These are phyloP conservation scores for Mentha longifolia DNA, from an alignment of 257 asterid genomes.

Conservation along the genomic window DNA sequence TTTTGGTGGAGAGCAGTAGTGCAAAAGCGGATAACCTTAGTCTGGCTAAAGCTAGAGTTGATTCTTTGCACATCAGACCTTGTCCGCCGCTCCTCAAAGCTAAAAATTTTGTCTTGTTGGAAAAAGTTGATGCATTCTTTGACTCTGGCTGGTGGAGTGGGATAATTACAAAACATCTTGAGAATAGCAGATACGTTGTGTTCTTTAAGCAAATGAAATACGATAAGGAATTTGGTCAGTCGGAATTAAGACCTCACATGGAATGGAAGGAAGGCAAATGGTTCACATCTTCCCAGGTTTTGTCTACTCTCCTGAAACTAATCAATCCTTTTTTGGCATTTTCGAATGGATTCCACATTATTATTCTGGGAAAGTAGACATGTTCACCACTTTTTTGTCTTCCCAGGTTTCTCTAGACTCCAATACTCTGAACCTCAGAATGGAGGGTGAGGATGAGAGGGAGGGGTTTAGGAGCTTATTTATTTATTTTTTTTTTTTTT, in stretches of 20 bases:
- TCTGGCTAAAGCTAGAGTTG: slow-evolving; percentile 40
- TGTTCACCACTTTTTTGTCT: slow-evolving; percentile 25
- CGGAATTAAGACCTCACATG: slow-evolving; percentile 74
- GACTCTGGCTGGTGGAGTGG: slow-evolving; percentile 74
- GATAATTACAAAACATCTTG: slow-evolving; percentile 55
- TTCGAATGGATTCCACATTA: background rate
- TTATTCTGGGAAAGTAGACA: slow-evolving; percentile 26
- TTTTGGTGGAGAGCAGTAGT: slow-evolving; percentile 47
- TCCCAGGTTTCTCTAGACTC: background rate
- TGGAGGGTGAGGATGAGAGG: background rate
- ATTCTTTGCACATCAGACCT: slow-evolving; percentile 66
- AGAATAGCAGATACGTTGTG: slow-evolving; percentile 52
- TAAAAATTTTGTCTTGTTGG: slow-evolving; percentile 51
- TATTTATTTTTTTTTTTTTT: background rate
- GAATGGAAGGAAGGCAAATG: slow-evolving; percentile 81
- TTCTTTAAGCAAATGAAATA: slow-evolving; percentile 46
- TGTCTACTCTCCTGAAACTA: slow-evolving; percentile 18
- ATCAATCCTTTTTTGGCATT: background rate
- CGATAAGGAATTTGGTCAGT: slow-evolving; percentile 42
- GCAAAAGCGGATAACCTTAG: slow-evolving; percentile 24
- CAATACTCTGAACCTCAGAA: background rate
- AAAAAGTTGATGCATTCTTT: slow-evolving; percentile 72
- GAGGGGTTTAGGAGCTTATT: background rate
- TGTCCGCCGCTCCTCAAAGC: slow-evolving; percentile 67
- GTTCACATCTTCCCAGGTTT: slow-evolving; percentile 75